Evolutionary conservation across 108 stramenopile genomes (phyloP), one percentile per base, ranked within the genome.

Genomic region (Conticribra guillardii): DNA sequence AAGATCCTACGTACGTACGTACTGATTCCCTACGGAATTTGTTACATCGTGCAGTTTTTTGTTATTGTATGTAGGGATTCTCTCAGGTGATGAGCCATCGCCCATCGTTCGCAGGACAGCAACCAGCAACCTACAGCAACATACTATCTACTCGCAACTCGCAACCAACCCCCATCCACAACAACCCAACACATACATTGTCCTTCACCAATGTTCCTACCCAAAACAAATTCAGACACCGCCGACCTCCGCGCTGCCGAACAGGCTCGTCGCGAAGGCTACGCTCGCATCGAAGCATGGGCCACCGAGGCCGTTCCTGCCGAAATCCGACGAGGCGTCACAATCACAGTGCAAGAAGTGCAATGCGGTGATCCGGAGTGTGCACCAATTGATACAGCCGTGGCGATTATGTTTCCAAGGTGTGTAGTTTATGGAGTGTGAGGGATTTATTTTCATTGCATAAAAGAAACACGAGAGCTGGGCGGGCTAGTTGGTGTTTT

Each of bases 361-460:
- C 81, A 85, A 54, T 95, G 94, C 63, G 91, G 91, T 19, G 94
- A 95, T 79, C 94, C 94, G 8, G 61, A 81, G 15, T 95, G 94
- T 74, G 60, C 94, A 17, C 94, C 94, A 19, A 84, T 95, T 58
- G 94, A 95, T 71, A 90, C 89, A 9, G 87, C 85, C 9, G 77
- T 92, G 2, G 88, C 90, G 7, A 86, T 95, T 64, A 48, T 82
- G 64, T 94, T 94, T 54, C 74, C 74, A 47, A 62, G 72, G 67
- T 81, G 22, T 60, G 63, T 33, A 14, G n/a, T n/a, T n/a, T n/a
- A n/a, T 59, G 1, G 7, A 26, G 31, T 3, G 19, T 23, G 31
- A 17, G 23, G 0, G 1, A n/a, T 24, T 49, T 2, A 23, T 37
- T 33, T 1, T 51, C 28, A 16, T 22, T 30, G n/a, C n/a, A n/a